Conservation (phyloP, 805 yeast genomes). For the Hanseniaspora taiwanica region DNA sequence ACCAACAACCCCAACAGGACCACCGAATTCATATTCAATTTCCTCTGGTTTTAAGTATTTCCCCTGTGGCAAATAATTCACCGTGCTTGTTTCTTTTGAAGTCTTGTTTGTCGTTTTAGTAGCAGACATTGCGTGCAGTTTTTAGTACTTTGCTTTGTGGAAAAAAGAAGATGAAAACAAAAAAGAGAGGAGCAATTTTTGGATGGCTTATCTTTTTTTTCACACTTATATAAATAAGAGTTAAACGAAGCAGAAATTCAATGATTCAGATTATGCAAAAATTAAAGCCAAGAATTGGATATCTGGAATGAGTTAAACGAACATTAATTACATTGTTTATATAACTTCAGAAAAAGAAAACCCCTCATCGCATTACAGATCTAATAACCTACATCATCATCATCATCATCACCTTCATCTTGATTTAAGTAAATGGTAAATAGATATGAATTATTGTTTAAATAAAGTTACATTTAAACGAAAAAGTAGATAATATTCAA, state of each 20-base stretch:
- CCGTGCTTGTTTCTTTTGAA: background rate
- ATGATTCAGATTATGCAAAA: no score
- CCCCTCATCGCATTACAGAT: background rate
- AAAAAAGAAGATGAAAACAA: no score
- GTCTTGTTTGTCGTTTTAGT: background rate
- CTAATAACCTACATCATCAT: no score
- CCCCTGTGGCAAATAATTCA: constrained; percentile 22
- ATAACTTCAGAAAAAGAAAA: no score
- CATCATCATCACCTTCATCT: no score
- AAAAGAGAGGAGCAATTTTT: background rate
- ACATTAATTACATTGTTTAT: background rate
- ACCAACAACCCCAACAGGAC: constrained; percentile 74
- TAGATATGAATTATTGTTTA: no score
- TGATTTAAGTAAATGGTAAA: no score
- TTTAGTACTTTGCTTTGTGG: no score
- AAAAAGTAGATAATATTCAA: no score
- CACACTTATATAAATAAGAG: background rate
- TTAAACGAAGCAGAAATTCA: no score
- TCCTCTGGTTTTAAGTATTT: constrained; percentile 34
- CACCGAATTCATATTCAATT: constrained; percentile 85
- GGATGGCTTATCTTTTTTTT: background rate
- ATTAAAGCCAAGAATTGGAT: no score
- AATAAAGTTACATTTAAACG: no score
- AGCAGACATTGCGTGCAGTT: background rate
- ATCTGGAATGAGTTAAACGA: background rate